phyloP scores from a whole-genome alignment of 2,329 filamentous ascomycete species.

The Colletotrichum horii region DNA sequence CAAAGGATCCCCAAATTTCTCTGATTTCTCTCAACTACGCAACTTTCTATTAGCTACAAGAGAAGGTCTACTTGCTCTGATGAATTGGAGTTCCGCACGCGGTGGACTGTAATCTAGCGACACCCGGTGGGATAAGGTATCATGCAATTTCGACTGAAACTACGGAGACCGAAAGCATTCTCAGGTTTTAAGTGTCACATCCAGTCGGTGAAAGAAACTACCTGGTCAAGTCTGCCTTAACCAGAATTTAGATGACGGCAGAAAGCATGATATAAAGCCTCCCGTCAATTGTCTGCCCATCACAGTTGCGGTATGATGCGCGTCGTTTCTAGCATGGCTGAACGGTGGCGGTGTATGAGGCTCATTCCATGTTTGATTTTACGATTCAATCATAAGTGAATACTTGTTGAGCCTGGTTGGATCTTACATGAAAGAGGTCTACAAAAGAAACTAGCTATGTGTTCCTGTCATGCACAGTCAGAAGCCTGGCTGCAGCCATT shows the following conservation, averaged over 20 bases:
- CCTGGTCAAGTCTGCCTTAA: not conserved
- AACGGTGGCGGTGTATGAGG: not conserved
- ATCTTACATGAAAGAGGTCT: not conserved
- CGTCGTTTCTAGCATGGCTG: not conserved
- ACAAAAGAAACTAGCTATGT: not conserved
- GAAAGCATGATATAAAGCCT: not conserved
- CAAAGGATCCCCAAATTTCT: not conserved
- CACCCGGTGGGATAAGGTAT: not conserved
- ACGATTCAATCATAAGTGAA: not conserved
- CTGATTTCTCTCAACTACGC: not conserved
- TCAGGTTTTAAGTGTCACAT: not conserved
- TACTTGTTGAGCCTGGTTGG: not conserved
- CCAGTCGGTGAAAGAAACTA: not conserved
- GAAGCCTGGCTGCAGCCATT: not conserved
- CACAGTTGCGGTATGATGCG: not conserved
- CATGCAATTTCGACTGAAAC: not conserved
- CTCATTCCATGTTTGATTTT: not conserved
- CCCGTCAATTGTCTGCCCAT: not conserved
- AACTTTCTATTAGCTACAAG: not conserved
- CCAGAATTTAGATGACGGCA: not conserved
- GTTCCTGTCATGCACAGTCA: not conserved
- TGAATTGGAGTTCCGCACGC: not conserved
- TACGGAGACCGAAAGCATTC: not conserved
- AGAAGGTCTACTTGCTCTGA: not conserved
- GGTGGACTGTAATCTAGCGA: not conserved